Evolutionary conservation across 2,329 filamentous ascomycete species (phyloP).

Genomic region (Fusarium redolens): DNA sequence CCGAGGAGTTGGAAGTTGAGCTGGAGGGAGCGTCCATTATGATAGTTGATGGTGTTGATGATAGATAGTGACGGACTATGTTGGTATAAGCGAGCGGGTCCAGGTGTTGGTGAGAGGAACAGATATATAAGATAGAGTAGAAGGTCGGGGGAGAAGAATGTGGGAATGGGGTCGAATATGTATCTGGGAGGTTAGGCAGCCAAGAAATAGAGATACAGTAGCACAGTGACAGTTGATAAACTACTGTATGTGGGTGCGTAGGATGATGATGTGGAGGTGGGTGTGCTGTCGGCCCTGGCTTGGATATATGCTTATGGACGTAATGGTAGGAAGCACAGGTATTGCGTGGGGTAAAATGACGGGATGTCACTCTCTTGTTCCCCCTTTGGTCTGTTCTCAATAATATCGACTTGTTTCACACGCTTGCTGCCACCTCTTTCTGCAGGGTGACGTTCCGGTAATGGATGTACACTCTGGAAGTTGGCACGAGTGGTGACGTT

Average conservation of each 20-base stretch:
- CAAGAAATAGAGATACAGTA: conserved; percentile 20
- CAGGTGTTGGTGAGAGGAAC: background rate
- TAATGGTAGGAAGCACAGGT: background rate
- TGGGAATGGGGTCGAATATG: conserved; percentile 25
- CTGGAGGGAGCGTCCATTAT: conserved; percentile 52
- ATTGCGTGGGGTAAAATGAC: conserved; percentile 32
- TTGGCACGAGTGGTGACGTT: conserved; percentile 32
- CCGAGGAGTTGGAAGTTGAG: conserved; percentile 44
- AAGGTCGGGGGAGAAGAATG: background rate
- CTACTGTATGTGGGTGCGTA: conserved; percentile 7
- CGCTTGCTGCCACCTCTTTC: conserved; percentile 9
- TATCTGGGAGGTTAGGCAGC: conserved; percentile 24
- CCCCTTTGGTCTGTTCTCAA: conserved; percentile 10
- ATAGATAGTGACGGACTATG: conserved; percentile 18
- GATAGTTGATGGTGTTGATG: background rate
- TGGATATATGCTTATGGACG: conserved; percentile 23
- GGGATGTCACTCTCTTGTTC: conserved; percentile 17
- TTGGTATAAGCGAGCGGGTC: conserved; percentile 4
- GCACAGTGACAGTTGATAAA: conserved; percentile 8
- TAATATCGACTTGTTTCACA: conserved; percentile 19
- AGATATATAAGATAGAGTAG: background rate
- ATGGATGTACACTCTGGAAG: background rate
- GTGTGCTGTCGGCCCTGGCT: conserved; percentile 12
- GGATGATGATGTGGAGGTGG: background rate
- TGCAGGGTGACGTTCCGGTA: conserved; percentile 30